A percentile compares a stretch with the other conserved stretches of the same genome.
Conservation (phyloP, 805 yeast species). For the Pichia deserticola region DNA sequence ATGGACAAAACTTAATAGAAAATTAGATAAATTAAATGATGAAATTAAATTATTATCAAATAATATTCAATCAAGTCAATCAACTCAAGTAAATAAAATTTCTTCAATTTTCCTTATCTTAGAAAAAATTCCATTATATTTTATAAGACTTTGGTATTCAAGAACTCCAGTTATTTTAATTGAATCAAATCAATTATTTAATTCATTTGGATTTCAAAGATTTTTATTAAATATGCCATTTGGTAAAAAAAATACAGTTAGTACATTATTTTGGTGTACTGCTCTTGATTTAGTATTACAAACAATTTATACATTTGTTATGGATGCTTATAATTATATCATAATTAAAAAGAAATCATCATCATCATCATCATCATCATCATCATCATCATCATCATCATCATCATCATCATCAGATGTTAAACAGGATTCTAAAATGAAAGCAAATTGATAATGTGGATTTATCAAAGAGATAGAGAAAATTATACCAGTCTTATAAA, state of each 20-base stretch:
- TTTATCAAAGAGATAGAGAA: too few species aligned
- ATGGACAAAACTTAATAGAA: constrained; percentile 89
- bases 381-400: too few species aligned
- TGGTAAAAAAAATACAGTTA: constrained; percentile 1
- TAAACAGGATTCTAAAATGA: too few species aligned
- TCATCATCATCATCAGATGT: too few species aligned
- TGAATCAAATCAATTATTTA: neutral
- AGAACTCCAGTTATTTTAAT: constrained; percentile 1
- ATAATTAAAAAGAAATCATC: too few species aligned
- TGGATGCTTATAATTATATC: neutral
- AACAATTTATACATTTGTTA: neutral
- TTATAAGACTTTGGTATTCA: constrained; percentile 3
- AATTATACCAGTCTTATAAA: too few species aligned
- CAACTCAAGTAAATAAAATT: constrained; percentile 1
- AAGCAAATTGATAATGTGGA: too few species aligned
- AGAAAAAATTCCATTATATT: constrained; percentile 36
- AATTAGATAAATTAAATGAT: constrained; percentile 46
- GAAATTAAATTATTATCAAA: constrained; percentile 41
- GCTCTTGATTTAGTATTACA: neutral
- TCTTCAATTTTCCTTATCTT: constrained; percentile 33
- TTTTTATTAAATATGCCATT: constrained; percentile 5
- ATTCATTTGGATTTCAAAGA: neutral
- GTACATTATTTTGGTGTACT: constrained; percentile 3
- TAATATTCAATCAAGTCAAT: constrained; percentile 31
- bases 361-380: too few species aligned